phyloP scores from a whole-genome alignment of 805 yeast genomes.

The Ascoidea asiatica region DNA sequence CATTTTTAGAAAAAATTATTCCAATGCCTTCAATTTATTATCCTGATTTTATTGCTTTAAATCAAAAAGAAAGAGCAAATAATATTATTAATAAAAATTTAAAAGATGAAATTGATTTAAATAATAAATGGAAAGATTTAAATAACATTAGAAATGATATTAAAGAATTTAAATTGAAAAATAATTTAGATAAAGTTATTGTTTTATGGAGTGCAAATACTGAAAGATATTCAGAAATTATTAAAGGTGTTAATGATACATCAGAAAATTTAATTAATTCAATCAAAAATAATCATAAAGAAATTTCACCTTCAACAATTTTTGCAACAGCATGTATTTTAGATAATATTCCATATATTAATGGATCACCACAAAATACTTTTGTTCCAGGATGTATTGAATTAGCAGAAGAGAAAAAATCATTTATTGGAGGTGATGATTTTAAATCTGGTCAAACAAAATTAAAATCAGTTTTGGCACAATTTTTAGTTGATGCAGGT shows the following conservation, averaged over 20 bases:
- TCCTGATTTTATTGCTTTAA: conserved; percentile 93
- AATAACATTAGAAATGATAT: conserved; percentile 79
- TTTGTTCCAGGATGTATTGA: conserved; percentile 92
- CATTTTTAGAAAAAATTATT: conserved; percentile 41
- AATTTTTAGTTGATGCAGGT: conserved; percentile 94
- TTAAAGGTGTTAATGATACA: conserved; percentile 76
- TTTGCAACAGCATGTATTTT: conserved; percentile 89
- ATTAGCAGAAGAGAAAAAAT: conserved; percentile 62
- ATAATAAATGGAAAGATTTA: conserved; percentile 80
- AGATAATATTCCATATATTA: conserved; percentile 81
- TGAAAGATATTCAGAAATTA: conserved; percentile 75
- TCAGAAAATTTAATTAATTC: conserved; percentile 64
- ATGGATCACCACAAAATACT: conserved; percentile 96
- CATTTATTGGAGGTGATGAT: conserved; percentile 93
- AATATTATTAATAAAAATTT: conserved; percentile 54
- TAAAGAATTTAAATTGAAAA: conserved; percentile 55
- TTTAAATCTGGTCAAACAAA: conserved; percentile 96
- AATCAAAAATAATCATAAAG: conserved; percentile 67
- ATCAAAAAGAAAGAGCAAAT: conserved; percentile 86
- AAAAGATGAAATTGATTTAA: conserved; percentile 27
- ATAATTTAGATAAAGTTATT: conserved; percentile 73
- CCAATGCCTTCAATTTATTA: conserved; percentile 85
- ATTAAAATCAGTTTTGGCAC: conserved; percentile 91
- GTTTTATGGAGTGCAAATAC: conserved; percentile 97
- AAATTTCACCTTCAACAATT: conserved; percentile 84